Percentiles rank a stretch among this genome's conserved stretches.
These are phyloP conservation scores for Cystobasidium ongulense DNA, from an alignment of 768 basidiomycete species.

Conservation along the genomic window DNA sequence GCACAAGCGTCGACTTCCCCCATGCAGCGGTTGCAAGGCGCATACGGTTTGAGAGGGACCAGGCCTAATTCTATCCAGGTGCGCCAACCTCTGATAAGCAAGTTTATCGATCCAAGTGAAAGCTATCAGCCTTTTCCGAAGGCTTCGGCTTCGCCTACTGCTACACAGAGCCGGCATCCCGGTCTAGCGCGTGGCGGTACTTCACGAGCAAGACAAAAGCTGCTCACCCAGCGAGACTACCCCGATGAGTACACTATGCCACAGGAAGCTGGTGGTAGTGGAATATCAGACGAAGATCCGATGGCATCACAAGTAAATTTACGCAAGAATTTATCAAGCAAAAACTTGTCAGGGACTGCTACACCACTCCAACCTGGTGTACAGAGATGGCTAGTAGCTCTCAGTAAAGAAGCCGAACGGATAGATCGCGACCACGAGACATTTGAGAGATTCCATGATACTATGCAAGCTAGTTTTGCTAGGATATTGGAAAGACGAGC, in stretches of 20 bases:
- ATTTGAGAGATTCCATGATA: neutral
- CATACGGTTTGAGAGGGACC: neutral
- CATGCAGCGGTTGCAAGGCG: neutral
- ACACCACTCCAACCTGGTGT: conserved; percentile 9
- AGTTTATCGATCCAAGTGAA: conserved; percentile 24
- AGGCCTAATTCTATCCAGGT: neutral
- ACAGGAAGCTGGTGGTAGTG: neutral
- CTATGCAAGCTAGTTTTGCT: conserved; percentile 8
- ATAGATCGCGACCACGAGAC: conserved; percentile 21
- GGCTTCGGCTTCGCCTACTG: neutral
- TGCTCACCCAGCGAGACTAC: conserved; percentile 20
- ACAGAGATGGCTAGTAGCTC: conserved; percentile 9
- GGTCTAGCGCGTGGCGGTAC: neutral
- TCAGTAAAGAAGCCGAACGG: conserved; percentile 24
- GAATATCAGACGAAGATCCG: neutral
- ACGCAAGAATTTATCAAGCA: conserved; percentile 14
- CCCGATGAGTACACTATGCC: neutral
- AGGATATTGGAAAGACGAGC: conserved; percentile 9
- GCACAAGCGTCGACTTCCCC: neutral
- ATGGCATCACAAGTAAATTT: conserved; percentile 23
- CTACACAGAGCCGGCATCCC: neutral
- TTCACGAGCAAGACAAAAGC: conserved; percentile 14
- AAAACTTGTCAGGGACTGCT: conserved; percentile 1
- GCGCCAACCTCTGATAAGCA: conserved; percentile 9
- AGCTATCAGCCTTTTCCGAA: conserved; percentile 12